Evolutionary conservation across 2,329 filamentous ascomycete species (phyloP).

Genomic region (Phyllosticta ampelicida): DNA sequence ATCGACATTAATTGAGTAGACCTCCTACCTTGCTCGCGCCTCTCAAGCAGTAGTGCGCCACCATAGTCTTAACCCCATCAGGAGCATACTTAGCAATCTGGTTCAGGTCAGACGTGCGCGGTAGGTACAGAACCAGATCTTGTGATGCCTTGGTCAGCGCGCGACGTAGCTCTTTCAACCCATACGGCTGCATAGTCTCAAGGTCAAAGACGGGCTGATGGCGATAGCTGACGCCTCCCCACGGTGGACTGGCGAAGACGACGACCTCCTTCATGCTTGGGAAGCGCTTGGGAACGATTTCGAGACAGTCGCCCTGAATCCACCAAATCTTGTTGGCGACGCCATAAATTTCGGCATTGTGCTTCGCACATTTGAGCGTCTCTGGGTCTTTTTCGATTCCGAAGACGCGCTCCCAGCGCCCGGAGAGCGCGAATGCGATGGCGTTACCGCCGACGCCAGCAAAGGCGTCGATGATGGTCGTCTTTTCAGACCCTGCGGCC

Average conservation of each 20-base stretch:
- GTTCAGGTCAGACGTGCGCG: slow-evolving; percentile 43
- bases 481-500: slow-evolving; percentile 39
- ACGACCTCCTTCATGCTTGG: slow-evolving; percentile 40
- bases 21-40: slow-evolving; percentile 9
- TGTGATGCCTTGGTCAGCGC: slow-evolving; percentile 30
- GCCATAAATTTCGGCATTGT: slow-evolving; percentile 81
- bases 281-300: slow-evolving; percentile 48
- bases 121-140: slow-evolving; percentile 66
- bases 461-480: slow-evolving; percentile 75
- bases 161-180: slow-evolving; percentile 33
- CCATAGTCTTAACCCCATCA: slow-evolving; percentile 24
- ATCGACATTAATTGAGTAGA: neutral
- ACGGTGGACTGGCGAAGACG: slow-evolving; percentile 63
- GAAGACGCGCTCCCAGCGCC: slow-evolving; percentile 72
- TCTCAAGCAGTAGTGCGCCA: slow-evolving; percentile 15
- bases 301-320: slow-evolving; percentile 79
- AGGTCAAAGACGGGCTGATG: slow-evolving; percentile 68
- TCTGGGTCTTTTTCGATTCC: slow-evolving; percentile 75
- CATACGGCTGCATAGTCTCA: slow-evolving; percentile 80
- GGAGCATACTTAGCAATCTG: slow-evolving; percentile 26
- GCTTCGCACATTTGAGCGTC: slow-evolving; percentile 78
- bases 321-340: slow-evolving; percentile 71
- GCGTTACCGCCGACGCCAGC: slow-evolving; percentile 86
- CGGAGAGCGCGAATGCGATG: slow-evolving; percentile 82
- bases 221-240: slow-evolving; percentile 58